Evolutionary conservation across 352 stramenopile species (phyloP).

Genomic region (Phytophthora fragariae): DNA sequence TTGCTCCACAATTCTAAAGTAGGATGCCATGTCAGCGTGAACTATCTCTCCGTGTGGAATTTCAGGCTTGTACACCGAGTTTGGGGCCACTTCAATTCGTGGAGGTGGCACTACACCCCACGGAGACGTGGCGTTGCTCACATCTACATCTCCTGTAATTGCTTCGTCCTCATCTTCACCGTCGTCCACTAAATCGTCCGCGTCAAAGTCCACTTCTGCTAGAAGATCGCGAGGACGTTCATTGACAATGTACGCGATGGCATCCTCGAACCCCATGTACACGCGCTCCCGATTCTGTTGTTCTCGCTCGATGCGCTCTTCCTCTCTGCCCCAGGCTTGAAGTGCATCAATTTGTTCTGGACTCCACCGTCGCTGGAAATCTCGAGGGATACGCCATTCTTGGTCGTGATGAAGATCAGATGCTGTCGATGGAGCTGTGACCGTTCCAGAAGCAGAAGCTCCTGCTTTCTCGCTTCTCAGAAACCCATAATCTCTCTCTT

Average conservation of each 20-base stretch:
- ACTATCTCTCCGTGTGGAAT: conserved; percentile 72
- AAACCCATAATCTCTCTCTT: conserved; percentile 27
- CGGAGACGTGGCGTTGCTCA: conserved; percentile 51
- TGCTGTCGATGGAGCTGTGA: conserved; percentile 3
- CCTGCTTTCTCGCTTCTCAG: conserved; percentile 25
- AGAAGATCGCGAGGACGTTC: conserved; percentile 58
- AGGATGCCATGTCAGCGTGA: conserved; percentile 70
- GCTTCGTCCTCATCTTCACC: conserved; percentile 65
- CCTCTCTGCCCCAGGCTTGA: conserved; percentile 56
- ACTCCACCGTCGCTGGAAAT: conserved; percentile 81
- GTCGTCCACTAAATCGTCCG: conserved; percentile 78
- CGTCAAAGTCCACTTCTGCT: conserved; percentile 65
- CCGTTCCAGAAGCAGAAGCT: neutral
- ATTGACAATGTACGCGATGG: conserved; percentile 77
- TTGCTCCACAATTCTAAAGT: conserved; percentile 72
- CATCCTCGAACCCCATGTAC: conserved; percentile 81
- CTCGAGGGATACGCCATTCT: conserved; percentile 46
- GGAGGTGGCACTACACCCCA: conserved; percentile 62
- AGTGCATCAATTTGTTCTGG: conserved; percentile 59
- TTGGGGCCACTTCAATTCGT: conserved; percentile 63
- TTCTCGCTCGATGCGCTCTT: conserved; percentile 61
- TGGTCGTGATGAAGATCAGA: conserved; percentile 31
- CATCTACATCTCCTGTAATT: conserved; percentile 21
- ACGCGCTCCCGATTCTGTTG: conserved; percentile 57
- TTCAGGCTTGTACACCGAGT: conserved; percentile 63